phyloP scores from a whole-genome alignment of 2,329 filamentous ascomycete species.

The Mollisiaceae sp. region DNA sequence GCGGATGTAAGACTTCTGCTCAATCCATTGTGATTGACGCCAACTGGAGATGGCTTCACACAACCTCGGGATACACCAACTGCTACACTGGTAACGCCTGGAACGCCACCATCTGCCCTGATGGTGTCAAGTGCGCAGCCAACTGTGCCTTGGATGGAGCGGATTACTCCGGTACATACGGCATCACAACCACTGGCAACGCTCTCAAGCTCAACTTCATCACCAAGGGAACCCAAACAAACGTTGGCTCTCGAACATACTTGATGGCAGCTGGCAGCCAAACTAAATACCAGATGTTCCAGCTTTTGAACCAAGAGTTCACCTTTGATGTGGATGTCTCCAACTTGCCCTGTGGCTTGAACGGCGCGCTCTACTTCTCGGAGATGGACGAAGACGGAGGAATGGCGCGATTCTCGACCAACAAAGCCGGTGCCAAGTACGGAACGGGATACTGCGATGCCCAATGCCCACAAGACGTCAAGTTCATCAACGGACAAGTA shows the following conservation, averaged over 20 bases:
- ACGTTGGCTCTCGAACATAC: conserved; percentile 64
- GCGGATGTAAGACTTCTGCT: conserved; percentile 53
- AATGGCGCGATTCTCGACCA: conserved; percentile 53
- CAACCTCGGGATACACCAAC: conserved; percentile 47
- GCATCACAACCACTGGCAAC: conserved; percentile 59
- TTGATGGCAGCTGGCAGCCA: conserved; percentile 61
- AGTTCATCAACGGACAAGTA: conserved; percentile 60
- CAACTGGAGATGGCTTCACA: conserved; percentile 66
- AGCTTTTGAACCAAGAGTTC: conserved; percentile 71
- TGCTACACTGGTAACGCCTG: conserved; percentile 52
- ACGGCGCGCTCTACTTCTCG: conserved; percentile 72
- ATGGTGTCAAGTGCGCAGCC: conserved; percentile 51
- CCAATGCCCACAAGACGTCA: conserved; percentile 58
- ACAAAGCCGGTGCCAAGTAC: conserved; percentile 63
- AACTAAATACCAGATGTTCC: conserved; percentile 68
- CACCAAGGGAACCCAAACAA: conserved; percentile 51
- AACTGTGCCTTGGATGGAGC: conserved; percentile 61
- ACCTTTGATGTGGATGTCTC: conserved; percentile 77
- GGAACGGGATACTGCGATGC: conserved; percentile 70
- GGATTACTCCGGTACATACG: conserved; percentile 57
- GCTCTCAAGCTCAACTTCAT: conserved; percentile 62
- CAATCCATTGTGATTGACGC: conserved; percentile 58
- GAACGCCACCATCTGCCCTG: conserved; percentile 49
- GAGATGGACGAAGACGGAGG: conserved; percentile 70
- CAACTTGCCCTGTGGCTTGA: conserved; percentile 70